These are phyloP conservation scores for Lepidopterella palustris DNA, from an alignment of 495 filamentous ascomycete species.

Conservation along the genomic window DNA sequence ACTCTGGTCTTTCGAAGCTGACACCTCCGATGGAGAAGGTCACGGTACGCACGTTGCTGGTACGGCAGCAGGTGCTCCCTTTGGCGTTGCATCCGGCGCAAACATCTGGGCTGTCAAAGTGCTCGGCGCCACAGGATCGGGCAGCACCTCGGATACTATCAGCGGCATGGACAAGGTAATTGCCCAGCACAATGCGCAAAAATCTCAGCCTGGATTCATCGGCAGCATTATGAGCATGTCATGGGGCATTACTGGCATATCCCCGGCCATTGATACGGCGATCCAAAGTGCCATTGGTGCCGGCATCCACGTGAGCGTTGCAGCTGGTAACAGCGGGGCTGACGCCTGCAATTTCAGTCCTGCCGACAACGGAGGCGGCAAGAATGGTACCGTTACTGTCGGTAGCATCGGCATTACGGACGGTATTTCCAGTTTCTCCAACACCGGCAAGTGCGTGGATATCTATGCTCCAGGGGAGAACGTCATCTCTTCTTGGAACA, in stretches of 20 bases:
- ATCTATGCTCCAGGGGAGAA: conserved; percentile 41
- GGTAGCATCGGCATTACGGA: conserved; percentile 35
- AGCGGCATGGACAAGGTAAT: conserved; percentile 39
- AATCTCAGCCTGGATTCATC: conserved; percentile 30
- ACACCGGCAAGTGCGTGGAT: conserved; percentile 41
- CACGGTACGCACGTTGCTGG: conserved; percentile 44
- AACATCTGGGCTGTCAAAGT: conserved; percentile 41
- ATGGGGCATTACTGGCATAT: conserved; percentile 28
- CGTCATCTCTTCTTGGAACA: conserved; percentile 36
- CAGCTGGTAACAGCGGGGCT: conserved; percentile 35
- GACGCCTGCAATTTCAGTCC: conserved; percentile 37
- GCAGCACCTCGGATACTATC: conserved; percentile 32
- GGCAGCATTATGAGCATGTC: conserved; percentile 43
- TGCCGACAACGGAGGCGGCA: conserved; percentile 31
- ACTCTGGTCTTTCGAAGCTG: conserved; percentile 34
- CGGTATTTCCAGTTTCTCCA: conserved; percentile 35
- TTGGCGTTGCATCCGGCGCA: conserved; percentile 39
- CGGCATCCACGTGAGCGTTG: conserved; percentile 39
- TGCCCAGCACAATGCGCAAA: conserved; percentile 32
- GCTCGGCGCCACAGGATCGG: conserved; percentile 35
- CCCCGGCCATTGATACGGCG: conserved; percentile 30
- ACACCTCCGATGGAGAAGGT: conserved; percentile 38
- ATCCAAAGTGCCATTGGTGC: conserved; percentile 28
- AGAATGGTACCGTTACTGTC: conserved; percentile 35
- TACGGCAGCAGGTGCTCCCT: conserved; percentile 33